Conservation (phyloP, 2,329 filamentous ascomycete species). For the Lasiodiplodia citricola region DNA sequence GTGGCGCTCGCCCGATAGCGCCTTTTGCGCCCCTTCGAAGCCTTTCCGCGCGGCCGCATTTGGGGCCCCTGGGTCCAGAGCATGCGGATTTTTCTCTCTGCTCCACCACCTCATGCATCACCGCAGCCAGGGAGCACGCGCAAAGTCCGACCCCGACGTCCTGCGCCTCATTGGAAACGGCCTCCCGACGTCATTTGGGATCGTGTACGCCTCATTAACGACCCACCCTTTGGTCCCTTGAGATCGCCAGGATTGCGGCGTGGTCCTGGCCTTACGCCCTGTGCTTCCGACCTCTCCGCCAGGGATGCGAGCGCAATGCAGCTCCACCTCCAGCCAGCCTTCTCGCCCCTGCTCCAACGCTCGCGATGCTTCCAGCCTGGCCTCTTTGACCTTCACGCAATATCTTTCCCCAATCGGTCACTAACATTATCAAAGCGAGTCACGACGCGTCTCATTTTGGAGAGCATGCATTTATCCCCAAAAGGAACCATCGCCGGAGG, state of each 20-base stretch:
- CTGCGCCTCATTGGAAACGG: constrained; percentile 1
- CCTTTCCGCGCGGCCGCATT: neutral
- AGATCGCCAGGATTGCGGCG: neutral
- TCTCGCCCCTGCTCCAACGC: neutral
- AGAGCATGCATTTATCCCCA: neutral
- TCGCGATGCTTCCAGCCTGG: too few relatives aligned
- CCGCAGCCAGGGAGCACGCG: neutral
- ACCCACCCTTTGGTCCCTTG: neutral
- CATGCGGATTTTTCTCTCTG: neutral
- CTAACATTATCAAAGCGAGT: neutral
- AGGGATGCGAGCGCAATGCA: neutral
- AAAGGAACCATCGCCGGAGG: neutral
- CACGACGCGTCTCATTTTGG: neutral
- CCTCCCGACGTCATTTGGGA: neutral
- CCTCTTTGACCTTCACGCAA: neutral
- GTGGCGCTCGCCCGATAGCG: neutral
- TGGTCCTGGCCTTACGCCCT: neutral
- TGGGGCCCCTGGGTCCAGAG: neutral
- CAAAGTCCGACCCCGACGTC: neutral
- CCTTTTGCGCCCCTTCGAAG: neutral
- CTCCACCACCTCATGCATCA: neutral
- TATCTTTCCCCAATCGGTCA: neutral
- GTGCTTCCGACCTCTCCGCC: neutral
- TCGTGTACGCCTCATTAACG: neutral
- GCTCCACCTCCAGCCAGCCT: neutral